Evolutionary conservation across 345 rosid genomes (phyloP), one percentile per base, ranked within the genome.

Genomic region (Salix caprea): DNA sequence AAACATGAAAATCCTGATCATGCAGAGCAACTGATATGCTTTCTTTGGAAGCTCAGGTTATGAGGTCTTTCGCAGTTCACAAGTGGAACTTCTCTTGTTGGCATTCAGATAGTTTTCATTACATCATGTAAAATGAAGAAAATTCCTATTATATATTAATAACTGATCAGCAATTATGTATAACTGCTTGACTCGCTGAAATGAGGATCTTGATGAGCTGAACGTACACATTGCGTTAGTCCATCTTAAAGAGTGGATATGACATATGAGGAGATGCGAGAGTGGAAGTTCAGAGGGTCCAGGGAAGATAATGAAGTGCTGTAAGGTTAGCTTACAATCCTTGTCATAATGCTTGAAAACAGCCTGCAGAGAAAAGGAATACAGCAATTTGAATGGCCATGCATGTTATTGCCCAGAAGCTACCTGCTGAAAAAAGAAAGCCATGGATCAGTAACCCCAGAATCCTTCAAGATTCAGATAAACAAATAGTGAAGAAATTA

Each of bases 361-460:
- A 24, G 86, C 88, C 90, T 84, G 76, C 80, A 52, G 36, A 61
- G 21, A 44, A 34, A 72, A 6, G 50, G 7, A 74, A 26, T 26
- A 88, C 86, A 46, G 90, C 89, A 71, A 83, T 87, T 87, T 89
- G 89, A 80, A 89, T 80, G 69, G 89, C 86, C 42, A 85, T 79
- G 76, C 50, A 85, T 79, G 76, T 85, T 88, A 73, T 87, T 87
- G 77, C 90, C 91, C 77, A 87, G 60, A 89, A 80, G 91, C 91
- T 13, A 85, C 86, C 88, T 81, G 89, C 84, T 84, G 90, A 73
- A 87, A 87, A 73, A 87, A 87, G 71, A 84, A 84, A 37, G 88
- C 89, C 75, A 85, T 65, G 61, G 80, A 86, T 83, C 87, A 87
- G 71, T 79, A 87, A 70, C 90, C 90, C 89, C 88, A 73, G 77